Evolutionary conservation across 2,329 filamentous ascomycete genomes (phyloP).

Genomic region (Aspergillus neotritici): DNA sequence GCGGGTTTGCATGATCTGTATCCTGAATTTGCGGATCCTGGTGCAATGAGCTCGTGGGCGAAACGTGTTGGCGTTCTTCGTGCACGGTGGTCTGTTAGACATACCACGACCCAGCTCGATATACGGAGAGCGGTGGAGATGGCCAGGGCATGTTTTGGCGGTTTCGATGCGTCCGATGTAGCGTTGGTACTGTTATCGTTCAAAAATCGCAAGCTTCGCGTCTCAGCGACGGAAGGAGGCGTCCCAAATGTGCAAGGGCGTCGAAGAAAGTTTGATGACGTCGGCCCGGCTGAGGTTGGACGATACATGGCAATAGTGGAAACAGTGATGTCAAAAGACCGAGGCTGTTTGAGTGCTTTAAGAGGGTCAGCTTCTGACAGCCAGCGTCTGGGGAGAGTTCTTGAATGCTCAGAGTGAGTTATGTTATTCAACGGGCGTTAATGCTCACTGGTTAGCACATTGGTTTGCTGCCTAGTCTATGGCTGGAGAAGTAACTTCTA

Average conservation of each 20-base stretch:
- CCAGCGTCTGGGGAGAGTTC: too few relatives aligned
- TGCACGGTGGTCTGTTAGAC: background rate
- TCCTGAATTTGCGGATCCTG: slow-evolving; percentile 1
- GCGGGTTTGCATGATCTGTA: background rate
- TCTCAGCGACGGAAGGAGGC: too few relatives aligned
- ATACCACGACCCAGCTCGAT: slow-evolving; percentile 3
- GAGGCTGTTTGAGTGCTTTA: background rate
- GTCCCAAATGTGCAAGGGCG: too few relatives aligned
- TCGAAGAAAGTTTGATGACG: too few relatives aligned
- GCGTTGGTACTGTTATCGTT: slow-evolving; percentile 4
- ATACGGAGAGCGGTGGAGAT: background rate
- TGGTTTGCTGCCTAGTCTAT: too few relatives aligned
- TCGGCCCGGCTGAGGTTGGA: background rate
- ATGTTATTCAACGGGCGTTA: too few relatives aligned
- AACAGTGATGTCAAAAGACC: background rate
- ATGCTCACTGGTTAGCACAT: too few relatives aligned
- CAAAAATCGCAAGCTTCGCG: background rate
- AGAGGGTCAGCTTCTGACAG: too few relatives aligned
- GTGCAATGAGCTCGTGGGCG: background rate
- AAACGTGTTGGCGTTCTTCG: too few relatives aligned
- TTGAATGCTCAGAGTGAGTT: too few relatives aligned
- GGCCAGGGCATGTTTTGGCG: background rate
- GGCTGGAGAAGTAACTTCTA: too few relatives aligned
- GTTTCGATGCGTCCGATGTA: background rate
- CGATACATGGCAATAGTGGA: background rate